phyloP scores from a whole-genome alignment of 495 filamentous ascomycete genomes.

The Penicillium diatomitis region DNA sequence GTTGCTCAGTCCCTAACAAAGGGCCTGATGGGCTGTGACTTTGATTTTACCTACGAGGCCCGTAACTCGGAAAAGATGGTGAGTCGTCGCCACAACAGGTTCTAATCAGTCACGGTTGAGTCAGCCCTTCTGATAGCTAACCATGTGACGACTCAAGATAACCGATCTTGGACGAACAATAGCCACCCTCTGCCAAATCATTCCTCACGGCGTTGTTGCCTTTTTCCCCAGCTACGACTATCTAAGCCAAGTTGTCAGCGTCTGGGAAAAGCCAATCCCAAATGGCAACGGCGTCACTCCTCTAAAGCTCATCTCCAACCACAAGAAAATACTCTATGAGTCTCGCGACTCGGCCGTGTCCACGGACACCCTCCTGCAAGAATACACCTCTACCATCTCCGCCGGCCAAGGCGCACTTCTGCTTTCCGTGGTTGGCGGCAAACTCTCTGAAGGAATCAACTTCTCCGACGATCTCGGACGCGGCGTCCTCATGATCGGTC shows the following conservation, averaged over 20 bases:
- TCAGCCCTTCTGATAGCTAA: background rate
- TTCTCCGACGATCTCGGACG: slow-evolving; percentile 88
- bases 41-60: slow-evolving; percentile 82
- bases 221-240: slow-evolving; percentile 96
- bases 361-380: slow-evolving; percentile 58
- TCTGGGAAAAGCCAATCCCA: slow-evolving; percentile 49
- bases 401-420: slow-evolving; percentile 64
- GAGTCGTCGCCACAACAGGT: slow-evolving; percentile 1
- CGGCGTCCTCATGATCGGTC: slow-evolving; percentile 78
- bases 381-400: slow-evolving; percentile 64
- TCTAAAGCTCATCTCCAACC: slow-evolving; percentile 34
- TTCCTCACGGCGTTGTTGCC: slow-evolving; percentile 88
- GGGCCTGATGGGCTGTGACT: slow-evolving; percentile 48
- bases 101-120: background rate
- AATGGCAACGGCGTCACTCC: slow-evolving; percentile 22
- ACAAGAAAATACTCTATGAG: slow-evolving; percentile 63
- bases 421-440: slow-evolving; percentile 90
- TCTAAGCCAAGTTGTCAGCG: slow-evolving; percentile 58
- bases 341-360: slow-evolving; percentile 38
- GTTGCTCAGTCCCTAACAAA: slow-evolving; percentile 56
- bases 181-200: slow-evolving; percentile 56
- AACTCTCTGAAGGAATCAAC: slow-evolving; percentile 95
- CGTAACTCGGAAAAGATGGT: slow-evolving; percentile 50
- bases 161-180: slow-evolving; percentile 65
- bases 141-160: slow-evolving; percentile 42